A percentile compares a stretch with the other conserved stretches of the same genome.
phyloP scores from a whole-genome alignment of 441 rosid species.

The Pelargonium citronellum region DNA sequence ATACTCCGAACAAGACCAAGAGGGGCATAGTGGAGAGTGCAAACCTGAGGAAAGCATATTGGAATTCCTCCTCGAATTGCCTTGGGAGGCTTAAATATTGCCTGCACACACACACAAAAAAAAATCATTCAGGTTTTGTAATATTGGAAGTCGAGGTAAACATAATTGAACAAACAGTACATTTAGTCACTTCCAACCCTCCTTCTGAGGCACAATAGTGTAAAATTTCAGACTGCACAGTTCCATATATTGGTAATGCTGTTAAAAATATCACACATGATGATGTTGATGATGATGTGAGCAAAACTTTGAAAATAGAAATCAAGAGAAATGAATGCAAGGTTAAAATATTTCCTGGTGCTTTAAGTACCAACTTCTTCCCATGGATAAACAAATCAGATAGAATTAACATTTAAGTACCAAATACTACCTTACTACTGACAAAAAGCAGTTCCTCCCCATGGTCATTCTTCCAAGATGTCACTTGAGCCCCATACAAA shows the following conservation, averaged over 20 bases:
- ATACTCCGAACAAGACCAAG: conserved; percentile 19
- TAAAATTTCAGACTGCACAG: neutral
- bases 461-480: conserved; percentile 60
- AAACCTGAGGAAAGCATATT: conserved; percentile 46
- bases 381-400: neutral
- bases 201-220: neutral
- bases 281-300: too few relatives aligned
- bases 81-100: conserved; percentile 44
- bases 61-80: conserved; percentile 74
- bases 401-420: conserved; percentile 8
- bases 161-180: neutral
- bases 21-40: conserved; percentile 7
- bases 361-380: neutral
- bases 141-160: neutral
- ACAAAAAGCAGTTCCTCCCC: conserved; percentile 56
- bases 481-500: conserved; percentile 57
- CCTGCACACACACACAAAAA: conserved; percentile 31
- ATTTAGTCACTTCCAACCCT: neutral
- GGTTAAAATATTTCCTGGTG: neutral
- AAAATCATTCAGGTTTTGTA: too few relatives aligned
- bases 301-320: neutral
- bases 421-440: conserved; percentile 47
- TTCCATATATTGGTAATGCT: neutral
- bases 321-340: neutral
- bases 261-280: too few relatives aligned